Base-by-base conservation (phyloP, 768 basidiomycete genomes). In the Suillus brevipes region DNA sequence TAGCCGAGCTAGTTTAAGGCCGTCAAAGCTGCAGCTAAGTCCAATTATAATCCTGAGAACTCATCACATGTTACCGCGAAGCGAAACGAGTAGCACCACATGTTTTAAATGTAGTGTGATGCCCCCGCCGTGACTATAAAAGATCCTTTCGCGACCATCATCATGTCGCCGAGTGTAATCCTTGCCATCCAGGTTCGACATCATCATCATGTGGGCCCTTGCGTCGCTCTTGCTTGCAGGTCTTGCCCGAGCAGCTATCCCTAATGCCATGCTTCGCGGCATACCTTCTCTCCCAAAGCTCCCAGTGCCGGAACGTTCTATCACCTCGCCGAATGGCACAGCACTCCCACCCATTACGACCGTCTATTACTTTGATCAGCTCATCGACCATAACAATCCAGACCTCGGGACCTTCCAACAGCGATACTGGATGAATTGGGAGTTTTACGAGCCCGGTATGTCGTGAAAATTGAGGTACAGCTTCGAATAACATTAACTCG, bases 341-440 rank as follows among this genome's bases (percentile, higher is more conserved):
- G 60, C 49, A 16, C 65, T 72, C 10, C 76, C 77, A 6, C 59
- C 74, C 6, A 60, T 73, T 60, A 67, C 65, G 4, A 77, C 74
- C 2, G 69, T 72, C 1, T 77, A 77, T 64, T 64, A 71, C 50
- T 77, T 78, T 25, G 63, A 77, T 52, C 76, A 77, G 60, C 59
- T 74, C 50, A 77, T 73, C 62, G 83, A 86, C 70, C 85, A 85
- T 71, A 80, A 72, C 34, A 76, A 85, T 67, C 86, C 88, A 14
- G 77, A 80, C 38, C 77, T 85, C 25, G 90, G 90, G 18, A 91
- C 89, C 20, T 92, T 92, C 77, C 80, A 86, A 71, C 90, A 91
- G 75, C 84, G 90, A 45, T 91, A 83, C 74, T 91, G 89, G 89
- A 80, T 85, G 65, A 85, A 85, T 34, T 89, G 80, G 74, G 87